phyloP scores from a whole-genome alignment of 2,329 filamentous ascomycete genomes.

The Microascus cirrosus region DNA sequence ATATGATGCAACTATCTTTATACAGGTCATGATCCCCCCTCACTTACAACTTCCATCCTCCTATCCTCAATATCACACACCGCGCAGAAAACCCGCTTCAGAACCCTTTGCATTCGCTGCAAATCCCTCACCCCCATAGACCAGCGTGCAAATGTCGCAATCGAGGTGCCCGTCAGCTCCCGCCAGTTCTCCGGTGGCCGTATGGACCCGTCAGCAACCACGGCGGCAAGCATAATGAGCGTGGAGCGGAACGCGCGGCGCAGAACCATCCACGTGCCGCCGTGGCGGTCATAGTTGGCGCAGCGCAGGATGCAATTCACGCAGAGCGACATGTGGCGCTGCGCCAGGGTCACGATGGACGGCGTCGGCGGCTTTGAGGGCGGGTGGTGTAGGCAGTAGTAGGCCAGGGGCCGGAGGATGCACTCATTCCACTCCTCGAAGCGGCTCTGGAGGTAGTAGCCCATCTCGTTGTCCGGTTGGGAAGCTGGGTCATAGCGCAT shows the following conservation, averaged over 20 bases:
- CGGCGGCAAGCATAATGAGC: slow-evolving; percentile 6
- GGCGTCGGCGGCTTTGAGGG: not conserved
- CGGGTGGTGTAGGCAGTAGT: slow-evolving; percentile 7
- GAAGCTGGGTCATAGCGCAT: slow-evolving; percentile 7
- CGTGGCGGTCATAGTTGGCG: slow-evolving; percentile 8
- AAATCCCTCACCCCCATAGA: not conserved
- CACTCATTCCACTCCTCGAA: slow-evolving; percentile 8
- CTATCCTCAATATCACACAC: not conserved
- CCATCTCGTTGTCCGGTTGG: slow-evolving; percentile 8
- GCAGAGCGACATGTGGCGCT: slow-evolving; percentile 6
- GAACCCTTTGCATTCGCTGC: slow-evolving; percentile 2
- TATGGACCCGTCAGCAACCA: not conserved
- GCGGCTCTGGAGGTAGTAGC: slow-evolving; percentile 7
- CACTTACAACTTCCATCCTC: not conserved
- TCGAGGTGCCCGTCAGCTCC: not conserved
- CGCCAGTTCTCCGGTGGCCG: slow-evolving; percentile 2
- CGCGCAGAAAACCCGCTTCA: slow-evolving; percentile 2
- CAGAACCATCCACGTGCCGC: slow-evolving; percentile 8
- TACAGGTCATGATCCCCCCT: no score
- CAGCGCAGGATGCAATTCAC: slow-evolving; percentile 3
- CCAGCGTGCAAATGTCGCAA: not conserved
- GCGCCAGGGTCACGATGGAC: slow-evolving; percentile 4
- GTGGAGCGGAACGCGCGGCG: slow-evolving; percentile 6
- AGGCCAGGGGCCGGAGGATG: slow-evolving; percentile 8
- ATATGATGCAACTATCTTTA: no score